Evolutionary conservation across 352 stramenopile species (phyloP), one percentile per base, ranked within the genome.

Genomic region (Thalassiosira sp.): DNA sequence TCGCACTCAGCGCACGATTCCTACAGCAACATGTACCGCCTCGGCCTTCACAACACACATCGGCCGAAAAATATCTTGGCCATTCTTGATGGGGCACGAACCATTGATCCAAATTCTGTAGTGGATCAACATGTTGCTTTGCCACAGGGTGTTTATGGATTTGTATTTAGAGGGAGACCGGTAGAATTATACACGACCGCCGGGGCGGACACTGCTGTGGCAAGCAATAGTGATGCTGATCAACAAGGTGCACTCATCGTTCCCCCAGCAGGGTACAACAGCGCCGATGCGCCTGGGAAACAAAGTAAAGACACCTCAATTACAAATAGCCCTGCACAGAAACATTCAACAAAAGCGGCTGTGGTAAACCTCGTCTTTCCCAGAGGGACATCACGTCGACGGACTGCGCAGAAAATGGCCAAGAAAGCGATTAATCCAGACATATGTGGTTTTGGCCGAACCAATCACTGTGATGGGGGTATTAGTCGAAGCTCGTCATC

Each of bases 101-200:
- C 83, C 15, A 89, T 93, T 53, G 82, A 93, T 84, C 80, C 83
- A 18, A 86, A 81, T 48, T 89, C 87, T 0, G 56, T 89, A 0
- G 69, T 79, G 45, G 87, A 93, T 85, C 77, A 89, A 54, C 80
- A 91, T 65, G 85, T 93, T 2, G 83, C 78, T 13, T 79, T 91
- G 31, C 85, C 85, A 0, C 33, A 76, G 20, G 79, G 82, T 45
- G 71, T 78, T 11, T 84, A 79, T 82, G 87, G 87, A 20, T 91
- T 90, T 85, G 71, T 89, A 15, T 93, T 93, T 81, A 70, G 78
- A 62, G 87, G 79, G 46, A 76, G 83, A 52, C 76, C 64, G 20
- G 72, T 76, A n/a, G 72, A 76, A 54, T 60, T 81, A 27, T 60
- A 33, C 22, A 52, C 71, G 0, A 48, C 16, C 15, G 49, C 51